Conservation (phyloP, 2,329 filamentous ascomycete genomes). For the Tolypocladium ovalisporum region DNA sequence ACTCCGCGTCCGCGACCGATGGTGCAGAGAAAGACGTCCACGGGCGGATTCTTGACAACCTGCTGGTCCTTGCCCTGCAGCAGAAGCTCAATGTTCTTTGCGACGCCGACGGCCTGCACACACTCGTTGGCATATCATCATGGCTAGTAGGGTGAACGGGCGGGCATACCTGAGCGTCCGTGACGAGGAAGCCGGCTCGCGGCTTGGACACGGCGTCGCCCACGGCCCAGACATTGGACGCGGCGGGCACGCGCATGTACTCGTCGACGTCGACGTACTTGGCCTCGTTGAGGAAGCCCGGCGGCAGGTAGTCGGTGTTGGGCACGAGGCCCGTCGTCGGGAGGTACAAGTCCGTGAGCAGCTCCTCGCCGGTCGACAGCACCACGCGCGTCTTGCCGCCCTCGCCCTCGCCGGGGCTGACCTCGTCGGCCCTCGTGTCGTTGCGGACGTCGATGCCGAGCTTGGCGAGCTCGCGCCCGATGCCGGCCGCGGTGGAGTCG, state of each 20-base stretch:
- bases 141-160: not conserved
- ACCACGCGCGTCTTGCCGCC: constrained; percentile 37
- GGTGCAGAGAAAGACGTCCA: constrained; percentile 38
- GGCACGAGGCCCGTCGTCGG: constrained; percentile 43
- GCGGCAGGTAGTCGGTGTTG: constrained; percentile 42
- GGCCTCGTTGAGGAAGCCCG: constrained; percentile 28
- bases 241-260: constrained; percentile 33
- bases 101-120: constrained; percentile 34
- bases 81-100: constrained; percentile 40
- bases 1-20: constrained; percentile 38
- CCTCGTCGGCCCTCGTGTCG: constrained; percentile 26
- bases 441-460: constrained; percentile 39
- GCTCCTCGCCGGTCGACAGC: constrained; percentile 32
- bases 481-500: constrained; percentile 29
- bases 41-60: constrained; percentile 32
- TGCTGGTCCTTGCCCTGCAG: constrained; percentile 32
- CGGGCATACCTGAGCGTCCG: constrained; percentile 39
- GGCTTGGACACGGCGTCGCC: constrained; percentile 43
- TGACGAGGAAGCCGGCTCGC: constrained; percentile 46
- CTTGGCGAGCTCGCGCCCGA: constrained; percentile 37
- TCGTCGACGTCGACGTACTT: constrained; percentile 40
- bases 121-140: not conserved
- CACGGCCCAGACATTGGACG: constrained; percentile 38
- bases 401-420: constrained; percentile 13
- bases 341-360: constrained; percentile 45